Evolutionary conservation across 225 moss, liverwort and hornwort genomes (phyloP), one percentile per base, ranked within the genome.

Genomic region (Rhytidiadelphus loreus): DNA sequence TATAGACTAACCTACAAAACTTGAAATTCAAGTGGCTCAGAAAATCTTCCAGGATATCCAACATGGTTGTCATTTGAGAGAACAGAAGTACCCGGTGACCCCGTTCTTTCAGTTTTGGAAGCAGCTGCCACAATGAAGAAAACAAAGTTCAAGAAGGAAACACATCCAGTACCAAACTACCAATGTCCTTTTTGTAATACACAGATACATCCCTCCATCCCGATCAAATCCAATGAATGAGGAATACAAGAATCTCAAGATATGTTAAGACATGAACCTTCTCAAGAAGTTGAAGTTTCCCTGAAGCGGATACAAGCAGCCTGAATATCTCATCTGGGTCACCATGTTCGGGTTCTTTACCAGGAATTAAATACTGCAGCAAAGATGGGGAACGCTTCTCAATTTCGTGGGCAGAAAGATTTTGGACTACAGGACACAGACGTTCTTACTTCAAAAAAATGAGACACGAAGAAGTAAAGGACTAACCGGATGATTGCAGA

Each of bases 401-500:
- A 89, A 77, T 82, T 77, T 71, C 61, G 48, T 70, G 65, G 32
- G 44, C 80, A 80, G 58, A 84, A 50, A 68, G 25, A 70, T 83
- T 55, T 60, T 71, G 64, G 78, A 44, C 52, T 78, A 68, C 48
- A 87, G 30, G 57, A 81, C 46, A 74, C 74, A 32, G n/a, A 81
- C 33, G 53, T 60, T 28, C 65, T 52, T 39, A 64, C 60, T 79
- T 87, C 53, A 52, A 82, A 82, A 18, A 50, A 33, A 25, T 48
- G 63, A 57, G 16, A 71, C 50, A 65, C 69, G 16, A 83, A 83
- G 83, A 79, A 88, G 88, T 86, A n/a, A 15, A 86, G 81, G 86
- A 93, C 96, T 93, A 90, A 98, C 98, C 91, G 98, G 96, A 93
- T 98, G 98, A 94, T 98, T 96, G 95, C 96, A 98, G 72, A 90